phyloP scores from a whole-genome alignment of 2,329 filamentous ascomycete genomes.

The Phyllosticta citribraziliensis region DNA sequence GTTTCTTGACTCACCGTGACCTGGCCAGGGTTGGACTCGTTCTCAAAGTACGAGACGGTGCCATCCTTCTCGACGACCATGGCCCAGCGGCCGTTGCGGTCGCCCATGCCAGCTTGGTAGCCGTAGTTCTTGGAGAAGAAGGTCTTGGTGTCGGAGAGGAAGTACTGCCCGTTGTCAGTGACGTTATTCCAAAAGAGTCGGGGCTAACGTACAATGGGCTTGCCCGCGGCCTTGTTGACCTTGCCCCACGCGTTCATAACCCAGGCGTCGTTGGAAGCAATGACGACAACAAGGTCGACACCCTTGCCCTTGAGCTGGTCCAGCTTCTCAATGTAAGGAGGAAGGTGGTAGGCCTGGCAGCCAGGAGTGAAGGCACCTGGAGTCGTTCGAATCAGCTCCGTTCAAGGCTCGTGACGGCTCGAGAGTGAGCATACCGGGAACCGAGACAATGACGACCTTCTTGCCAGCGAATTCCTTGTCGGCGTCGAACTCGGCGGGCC shows the following conservation, averaged over 20 bases:
- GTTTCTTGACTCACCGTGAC: slow-evolving; percentile 31
- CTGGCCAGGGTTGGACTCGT: slow-evolving; percentile 48
- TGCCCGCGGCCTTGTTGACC: slow-evolving; percentile 67
- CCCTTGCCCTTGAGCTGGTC: slow-evolving; percentile 66
- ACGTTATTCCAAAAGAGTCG: neutral
- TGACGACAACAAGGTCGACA: slow-evolving; percentile 70
- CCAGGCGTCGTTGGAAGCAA: slow-evolving; percentile 75
- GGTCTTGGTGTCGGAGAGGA: slow-evolving; percentile 63
- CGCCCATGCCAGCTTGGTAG: slow-evolving; percentile 58
- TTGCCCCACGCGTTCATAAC: slow-evolving; percentile 89
- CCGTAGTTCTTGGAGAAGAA: slow-evolving; percentile 70
- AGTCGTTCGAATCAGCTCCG: neutral
- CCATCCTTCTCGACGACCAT: slow-evolving; percentile 69
- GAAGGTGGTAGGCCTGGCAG: slow-evolving; percentile 72
- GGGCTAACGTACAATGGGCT: slow-evolving; percentile 47
- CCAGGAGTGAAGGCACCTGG: slow-evolving; percentile 74
- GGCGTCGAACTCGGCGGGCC: slow-evolving; percentile 68
- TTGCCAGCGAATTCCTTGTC: slow-evolving; percentile 64
- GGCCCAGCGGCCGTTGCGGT: slow-evolving; percentile 69
- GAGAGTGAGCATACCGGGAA: slow-evolving; percentile 43
- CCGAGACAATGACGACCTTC: slow-evolving; percentile 60
- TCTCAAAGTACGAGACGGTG: slow-evolving; percentile 72
- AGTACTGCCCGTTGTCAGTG: slow-evolving; percentile 42
- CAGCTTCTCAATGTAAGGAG: slow-evolving; percentile 66
- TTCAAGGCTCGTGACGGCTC: neutral